Evolutionary conservation across 179 eudicot species (phyloP), one percentile per base, ranked within the genome.

Genomic region (Monotropa hypopitys): DNA sequence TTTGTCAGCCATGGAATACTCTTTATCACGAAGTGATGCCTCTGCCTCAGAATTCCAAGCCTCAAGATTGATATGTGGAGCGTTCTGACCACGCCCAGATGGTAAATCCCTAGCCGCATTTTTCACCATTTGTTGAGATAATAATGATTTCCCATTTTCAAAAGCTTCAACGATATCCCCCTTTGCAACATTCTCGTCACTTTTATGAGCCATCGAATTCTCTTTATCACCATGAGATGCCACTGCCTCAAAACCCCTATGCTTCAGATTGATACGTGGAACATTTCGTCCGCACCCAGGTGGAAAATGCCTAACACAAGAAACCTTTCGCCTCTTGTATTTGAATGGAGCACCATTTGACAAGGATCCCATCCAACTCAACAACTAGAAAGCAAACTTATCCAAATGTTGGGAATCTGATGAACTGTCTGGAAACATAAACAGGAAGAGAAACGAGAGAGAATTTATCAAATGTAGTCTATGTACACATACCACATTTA

Each of bases 301-400:
- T 65, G 98, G 94, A 51, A 90, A 89, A 82, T 85, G 89, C 62
- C 97, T 84, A 74, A 78, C 62, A 10, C 94, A 89, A 43, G 88
- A 90, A 61, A 88, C 89, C 54, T 76, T 88, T 49, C 89, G 89
- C 57, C 79, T 80, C 83, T 90, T 92, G 76, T 74, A 89, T 80
- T 86, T 89, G 13, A 86, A 33, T 12, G 21, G 45, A 47, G n/a
- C 69, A 63, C 56, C 61, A 50, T 54, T 75, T 11, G 78, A 47
- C 74, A 73, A 73, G 45, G 77, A 73, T 66, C 51, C 77, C 81
- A 79, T 79, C 53, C 77, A 73, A 51, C 72, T 51, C 74, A 7
- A 46, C 12, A 57, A 78, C 68, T 70, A 57, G 69, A 26, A 68
- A 43, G 61, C 46, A 77, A 20, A 16, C 47, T 20, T 33, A 33